phyloP scores from a whole-genome alignment of 306 rosid genomes.

The Rosa multiflora region DNA sequence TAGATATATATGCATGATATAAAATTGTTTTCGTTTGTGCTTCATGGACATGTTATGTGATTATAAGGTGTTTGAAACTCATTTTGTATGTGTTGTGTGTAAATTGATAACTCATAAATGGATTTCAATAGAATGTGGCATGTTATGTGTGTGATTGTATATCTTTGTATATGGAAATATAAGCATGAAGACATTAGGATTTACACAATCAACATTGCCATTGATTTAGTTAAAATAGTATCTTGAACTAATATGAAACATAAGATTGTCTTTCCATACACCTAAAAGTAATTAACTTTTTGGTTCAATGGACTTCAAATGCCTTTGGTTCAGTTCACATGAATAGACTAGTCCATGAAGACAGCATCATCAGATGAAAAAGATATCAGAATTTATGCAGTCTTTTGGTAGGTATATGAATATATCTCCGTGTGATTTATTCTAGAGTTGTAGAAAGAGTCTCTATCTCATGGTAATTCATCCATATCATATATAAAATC shows the following conservation, averaged over 20 bases:
- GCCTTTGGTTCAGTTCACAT: not conserved
- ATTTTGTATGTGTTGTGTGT: not conserved
- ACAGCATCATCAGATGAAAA: not conserved
- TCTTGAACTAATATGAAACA: not conserved
- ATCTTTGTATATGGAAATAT: not conserved
- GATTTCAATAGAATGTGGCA: not conserved
- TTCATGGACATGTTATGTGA: not conserved
- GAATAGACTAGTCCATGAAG: not conserved
- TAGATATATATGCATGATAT: conserved; percentile 4
- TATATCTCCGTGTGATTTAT: not conserved
- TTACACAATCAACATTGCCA: not conserved
- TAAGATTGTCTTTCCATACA: not conserved
- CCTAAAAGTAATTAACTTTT: not conserved
- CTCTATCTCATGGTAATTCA: not conserved
- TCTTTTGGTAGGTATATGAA: not conserved
- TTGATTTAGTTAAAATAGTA: not conserved
- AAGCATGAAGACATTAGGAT: not conserved
- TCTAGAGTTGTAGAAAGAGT: not conserved
- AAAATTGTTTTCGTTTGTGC: conserved; percentile 1
- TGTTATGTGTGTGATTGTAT: not conserved
- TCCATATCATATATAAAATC: conserved; percentile 1
- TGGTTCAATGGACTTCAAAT: not conserved
- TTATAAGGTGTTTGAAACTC: not conserved
- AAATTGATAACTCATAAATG: not conserved
- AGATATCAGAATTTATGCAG: not conserved